A percentile compares a stretch with the other conserved stretches of the same genome.
Evolutionary conservation across 2,329 filamentous ascomycete genomes (phyloP).

Genomic region (Aureobasidium sp.): DNA sequence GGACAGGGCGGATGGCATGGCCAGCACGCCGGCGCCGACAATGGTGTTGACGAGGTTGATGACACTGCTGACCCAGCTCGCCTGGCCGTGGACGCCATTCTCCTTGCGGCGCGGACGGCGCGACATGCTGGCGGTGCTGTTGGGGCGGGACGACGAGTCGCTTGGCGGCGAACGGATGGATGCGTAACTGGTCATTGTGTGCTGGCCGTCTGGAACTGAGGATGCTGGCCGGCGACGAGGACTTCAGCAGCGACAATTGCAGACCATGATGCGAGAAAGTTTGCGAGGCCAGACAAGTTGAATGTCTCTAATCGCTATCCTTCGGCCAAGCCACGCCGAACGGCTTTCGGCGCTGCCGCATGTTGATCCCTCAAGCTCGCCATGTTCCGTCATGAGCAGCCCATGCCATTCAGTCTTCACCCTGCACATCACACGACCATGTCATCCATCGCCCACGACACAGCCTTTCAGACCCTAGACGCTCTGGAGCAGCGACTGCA

Average conservation of each 20-base stretch:
- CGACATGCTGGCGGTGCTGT: slow-evolving; percentile 35
- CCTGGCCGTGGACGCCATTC: slow-evolving; percentile 62
- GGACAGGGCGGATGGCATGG: slow-evolving; percentile 90
- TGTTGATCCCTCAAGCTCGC: neutral
- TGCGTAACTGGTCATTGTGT: slow-evolving; percentile 41
- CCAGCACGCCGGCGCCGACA: slow-evolving; percentile 86
- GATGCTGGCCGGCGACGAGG: slow-evolving; percentile 1
- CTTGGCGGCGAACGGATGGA: slow-evolving; percentile 35
- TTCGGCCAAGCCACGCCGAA: slow-evolving; percentile 5
- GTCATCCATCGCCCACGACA: slow-evolving; percentile 3
- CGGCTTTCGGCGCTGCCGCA: neutral
- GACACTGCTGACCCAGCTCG: slow-evolving; percentile 82
- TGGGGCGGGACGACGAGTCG: slow-evolving; percentile 33
- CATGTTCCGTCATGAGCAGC: neutral
- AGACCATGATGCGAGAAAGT: neutral
- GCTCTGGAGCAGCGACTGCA: slow-evolving; percentile 40
- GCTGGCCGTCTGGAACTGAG: neutral
- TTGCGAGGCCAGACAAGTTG: neutral
- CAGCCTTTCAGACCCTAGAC: slow-evolving; percentile 31
- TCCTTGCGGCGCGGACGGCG: slow-evolving; percentile 59
- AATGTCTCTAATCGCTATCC: neutral
- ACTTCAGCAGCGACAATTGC: neutral
- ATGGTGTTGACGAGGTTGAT: slow-evolving; percentile 97
- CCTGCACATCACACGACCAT: slow-evolving; percentile 3
- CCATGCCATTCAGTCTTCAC: neutral